Conservation (phyloP, 768 basidiomycete genomes). For the Rhizopogon roseolus region DNA sequence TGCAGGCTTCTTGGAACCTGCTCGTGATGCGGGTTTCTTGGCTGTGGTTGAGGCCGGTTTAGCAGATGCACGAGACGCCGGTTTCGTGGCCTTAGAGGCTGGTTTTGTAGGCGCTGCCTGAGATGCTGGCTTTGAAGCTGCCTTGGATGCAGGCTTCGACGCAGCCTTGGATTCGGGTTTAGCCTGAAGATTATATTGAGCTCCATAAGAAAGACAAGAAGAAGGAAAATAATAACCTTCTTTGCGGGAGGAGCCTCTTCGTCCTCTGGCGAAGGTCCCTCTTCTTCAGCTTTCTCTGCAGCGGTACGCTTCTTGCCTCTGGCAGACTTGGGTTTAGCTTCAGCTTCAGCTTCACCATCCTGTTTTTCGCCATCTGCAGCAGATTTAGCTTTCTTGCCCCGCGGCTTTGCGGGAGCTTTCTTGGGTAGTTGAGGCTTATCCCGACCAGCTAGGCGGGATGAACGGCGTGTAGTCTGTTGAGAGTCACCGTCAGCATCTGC, state of each 20-base stretch:
- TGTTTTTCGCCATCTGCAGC: slow-evolving; percentile 26
- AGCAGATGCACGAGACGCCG: slow-evolving; percentile 32
- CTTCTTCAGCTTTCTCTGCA: slow-evolving; percentile 35
- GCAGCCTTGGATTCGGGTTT: slow-evolving; percentile 25
- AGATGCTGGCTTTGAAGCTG: slow-evolving; percentile 37
- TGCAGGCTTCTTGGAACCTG: slow-evolving; percentile 57
- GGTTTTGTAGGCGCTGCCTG: slow-evolving; percentile 32
- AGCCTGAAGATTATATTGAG: slow-evolving; percentile 27
- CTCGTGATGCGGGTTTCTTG: slow-evolving; percentile 54
- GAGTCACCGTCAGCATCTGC: slow-evolving; percentile 22
- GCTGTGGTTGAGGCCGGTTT: slow-evolving; percentile 41
- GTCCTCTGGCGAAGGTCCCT: slow-evolving; percentile 28
- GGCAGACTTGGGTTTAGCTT: slow-evolving; percentile 39
- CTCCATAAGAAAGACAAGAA: slow-evolving; percentile 5
- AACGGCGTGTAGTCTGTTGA: slow-evolving; percentile 56
- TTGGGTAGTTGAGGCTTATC: slow-evolving; percentile 53
- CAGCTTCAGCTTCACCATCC: slow-evolving; percentile 39
- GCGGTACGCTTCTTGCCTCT: slow-evolving; percentile 53
- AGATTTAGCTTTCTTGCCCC: slow-evolving; percentile 40
- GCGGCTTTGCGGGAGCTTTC: slow-evolving; percentile 62
- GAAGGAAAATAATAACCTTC: slow-evolving; percentile 40
- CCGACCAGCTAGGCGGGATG: slow-evolving; percentile 68
- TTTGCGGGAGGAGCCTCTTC: slow-evolving; percentile 55
- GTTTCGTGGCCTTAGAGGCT: slow-evolving; percentile 35
- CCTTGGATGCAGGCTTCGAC: slow-evolving; percentile 31